Evolutionary conservation across 1,284 basidiomycete species (phyloP).

Genomic region (Fomitopsis pinicola): DNA sequence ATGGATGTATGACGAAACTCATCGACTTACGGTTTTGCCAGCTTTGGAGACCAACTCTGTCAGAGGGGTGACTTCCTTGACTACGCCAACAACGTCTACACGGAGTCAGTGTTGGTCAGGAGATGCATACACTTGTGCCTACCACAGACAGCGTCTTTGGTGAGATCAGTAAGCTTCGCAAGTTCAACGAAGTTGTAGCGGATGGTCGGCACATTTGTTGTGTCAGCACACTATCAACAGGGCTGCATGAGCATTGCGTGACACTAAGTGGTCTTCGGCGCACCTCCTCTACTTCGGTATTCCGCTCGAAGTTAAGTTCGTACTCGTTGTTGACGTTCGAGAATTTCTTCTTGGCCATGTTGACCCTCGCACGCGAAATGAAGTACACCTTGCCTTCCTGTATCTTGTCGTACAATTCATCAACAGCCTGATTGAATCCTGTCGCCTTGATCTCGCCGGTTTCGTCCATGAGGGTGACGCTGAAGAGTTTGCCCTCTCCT

Average conservation of each 20-base stretch:
- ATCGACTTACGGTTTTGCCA: constrained; percentile 54
- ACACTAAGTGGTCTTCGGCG: constrained; percentile 2
- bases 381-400: constrained; percentile 94
- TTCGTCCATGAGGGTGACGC: constrained; percentile 91
- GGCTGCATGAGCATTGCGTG: not conserved
- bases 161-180: constrained; percentile 53
- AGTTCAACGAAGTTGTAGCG: constrained; percentile 84
- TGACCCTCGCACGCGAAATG: constrained; percentile 87
- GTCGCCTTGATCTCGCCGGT: constrained; percentile 92
- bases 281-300: constrained; percentile 82
- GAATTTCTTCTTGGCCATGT: constrained; percentile 98
- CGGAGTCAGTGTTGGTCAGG: constrained; percentile 3
- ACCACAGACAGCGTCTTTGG: constrained; percentile 82
- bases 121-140: constrained; percentile 32
- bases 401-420: constrained; percentile 79
- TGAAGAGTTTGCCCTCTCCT: constrained; percentile 97
- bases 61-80: constrained; percentile 75
- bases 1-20: not conserved
- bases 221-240: constrained; percentile 65
- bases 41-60: constrained; percentile 72
- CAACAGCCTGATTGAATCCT: constrained; percentile 87
- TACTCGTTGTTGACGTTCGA: constrained; percentile 91
- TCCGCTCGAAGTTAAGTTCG: constrained; percentile 85
- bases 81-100: constrained; percentile 81
- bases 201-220: constrained; percentile 69